Conservation (phyloP, 495 filamentous ascomycete species). For the Neurospora sp. region DNA sequence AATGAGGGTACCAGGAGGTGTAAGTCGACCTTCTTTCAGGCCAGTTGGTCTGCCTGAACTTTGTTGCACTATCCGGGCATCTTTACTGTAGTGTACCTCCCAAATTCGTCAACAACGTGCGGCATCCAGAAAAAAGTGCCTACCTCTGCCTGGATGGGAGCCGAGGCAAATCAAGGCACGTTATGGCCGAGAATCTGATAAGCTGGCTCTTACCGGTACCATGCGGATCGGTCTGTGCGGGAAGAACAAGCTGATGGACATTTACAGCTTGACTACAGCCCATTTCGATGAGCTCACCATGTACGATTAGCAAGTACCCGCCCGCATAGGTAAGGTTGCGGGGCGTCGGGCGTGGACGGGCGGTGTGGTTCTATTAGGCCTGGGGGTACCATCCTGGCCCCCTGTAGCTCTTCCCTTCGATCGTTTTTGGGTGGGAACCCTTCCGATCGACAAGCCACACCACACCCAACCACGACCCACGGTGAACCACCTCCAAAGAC, state of each 20-base stretch:
- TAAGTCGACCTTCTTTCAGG: background rate
- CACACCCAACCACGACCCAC: background rate
- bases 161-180: background rate
- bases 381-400: background rate
- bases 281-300: background rate
- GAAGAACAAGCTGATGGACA: background rate
- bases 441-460: slow-evolving; percentile 1
- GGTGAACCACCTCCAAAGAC: slow-evolving; percentile 1
- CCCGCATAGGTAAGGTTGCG: background rate
- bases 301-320: background rate
- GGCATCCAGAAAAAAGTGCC: background rate
- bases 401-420: background rate
- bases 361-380: background rate
- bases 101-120: background rate
- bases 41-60: background rate
- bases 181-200: background rate
- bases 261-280: background rate
- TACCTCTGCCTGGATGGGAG: background rate
- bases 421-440: background rate
- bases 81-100: background rate
- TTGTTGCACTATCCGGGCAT: background rate
- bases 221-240: background rate
- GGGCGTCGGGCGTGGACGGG: background rate
- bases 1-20: background rate
- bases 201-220: background rate